Conservation (phyloP, 75 land plant species). For the Isoetes taiwanensis region DNA sequence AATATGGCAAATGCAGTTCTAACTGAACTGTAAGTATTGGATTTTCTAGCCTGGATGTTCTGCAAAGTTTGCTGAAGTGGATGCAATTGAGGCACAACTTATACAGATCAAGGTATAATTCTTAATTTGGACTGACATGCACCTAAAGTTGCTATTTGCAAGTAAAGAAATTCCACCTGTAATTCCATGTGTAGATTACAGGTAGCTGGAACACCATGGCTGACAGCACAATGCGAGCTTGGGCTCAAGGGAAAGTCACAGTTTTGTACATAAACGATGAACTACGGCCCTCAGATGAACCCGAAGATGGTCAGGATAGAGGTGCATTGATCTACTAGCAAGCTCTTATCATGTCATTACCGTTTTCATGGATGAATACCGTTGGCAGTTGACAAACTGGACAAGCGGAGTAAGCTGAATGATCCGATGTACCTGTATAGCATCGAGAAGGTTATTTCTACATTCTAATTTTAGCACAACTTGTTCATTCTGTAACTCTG, state of each 20-base stretch:
- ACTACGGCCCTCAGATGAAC: too few relatives aligned
- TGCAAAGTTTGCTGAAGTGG: conserved; percentile 45
- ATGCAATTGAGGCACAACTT: conserved; percentile 50
- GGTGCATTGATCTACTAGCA: too few relatives aligned
- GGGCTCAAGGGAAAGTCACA: too few relatives aligned
- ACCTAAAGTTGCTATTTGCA: background rate
- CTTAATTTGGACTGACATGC: background rate
- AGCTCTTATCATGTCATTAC: too few relatives aligned
- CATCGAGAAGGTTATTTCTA: conserved; percentile 89
- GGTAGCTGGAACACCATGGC: conserved; percentile 20
- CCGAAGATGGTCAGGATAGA: too few relatives aligned
- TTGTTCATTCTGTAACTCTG: background rate
- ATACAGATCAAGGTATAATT: conserved; percentile 71
- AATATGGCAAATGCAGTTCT: background rate
- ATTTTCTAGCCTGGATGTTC: conserved; percentile 67
- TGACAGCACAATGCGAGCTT: too few relatives aligned
- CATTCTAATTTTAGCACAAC: too few relatives aligned
- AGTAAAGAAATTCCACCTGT: background rate
- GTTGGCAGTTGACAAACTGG: conserved; percentile 69
- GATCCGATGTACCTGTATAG: conserved; percentile 84
- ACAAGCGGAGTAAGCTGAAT: conserved; percentile 42
- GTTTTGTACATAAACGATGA: too few relatives aligned
- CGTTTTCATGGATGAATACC: too few relatives aligned
- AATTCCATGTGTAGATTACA: conserved; percentile 7
- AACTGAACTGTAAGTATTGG: background rate